Conservation (phyloP, 345 rosid genomes). For the Firmiana major region DNA sequence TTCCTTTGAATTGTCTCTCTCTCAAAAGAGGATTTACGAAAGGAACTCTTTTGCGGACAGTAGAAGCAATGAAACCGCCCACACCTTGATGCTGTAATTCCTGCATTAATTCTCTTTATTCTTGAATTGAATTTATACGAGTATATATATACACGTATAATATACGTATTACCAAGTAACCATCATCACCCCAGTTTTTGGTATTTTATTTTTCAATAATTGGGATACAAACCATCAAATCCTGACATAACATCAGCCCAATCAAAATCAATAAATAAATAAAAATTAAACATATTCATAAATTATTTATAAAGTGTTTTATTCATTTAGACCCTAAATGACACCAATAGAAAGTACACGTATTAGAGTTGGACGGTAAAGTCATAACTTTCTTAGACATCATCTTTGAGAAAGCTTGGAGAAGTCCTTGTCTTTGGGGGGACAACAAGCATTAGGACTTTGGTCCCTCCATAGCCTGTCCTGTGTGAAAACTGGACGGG, state of each 20-base stretch:
- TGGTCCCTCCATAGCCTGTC: slow-evolving; percentile 7
- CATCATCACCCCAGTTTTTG: no score
- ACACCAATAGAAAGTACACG: background rate
- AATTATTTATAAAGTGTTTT: no score
- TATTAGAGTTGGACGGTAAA: background rate
- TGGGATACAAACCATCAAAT: background rate
- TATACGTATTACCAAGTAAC: no score
- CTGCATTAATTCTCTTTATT: background rate
- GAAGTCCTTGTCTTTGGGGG: slow-evolving; percentile 3
- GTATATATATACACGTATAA: no score
- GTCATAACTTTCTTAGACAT: background rate
- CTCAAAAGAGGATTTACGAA: background rate
- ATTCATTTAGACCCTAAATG: no score
- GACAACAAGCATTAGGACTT: background rate
- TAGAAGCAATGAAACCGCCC: background rate
- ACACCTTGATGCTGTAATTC: background rate
- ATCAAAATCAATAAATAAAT: no score
- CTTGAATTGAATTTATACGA: no score
- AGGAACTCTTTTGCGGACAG: background rate
- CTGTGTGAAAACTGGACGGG: background rate
- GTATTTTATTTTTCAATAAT: background rate
- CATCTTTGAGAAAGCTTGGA: background rate
- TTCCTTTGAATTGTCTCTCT: background rate
- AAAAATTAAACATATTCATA: no score
- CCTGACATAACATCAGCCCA: background rate